Percentiles rank a stretch among this genome's conserved stretches.
Evolutionary conservation across 331 rosid genomes (phyloP).

Genomic region (Pyracantha coccinea): DNA sequence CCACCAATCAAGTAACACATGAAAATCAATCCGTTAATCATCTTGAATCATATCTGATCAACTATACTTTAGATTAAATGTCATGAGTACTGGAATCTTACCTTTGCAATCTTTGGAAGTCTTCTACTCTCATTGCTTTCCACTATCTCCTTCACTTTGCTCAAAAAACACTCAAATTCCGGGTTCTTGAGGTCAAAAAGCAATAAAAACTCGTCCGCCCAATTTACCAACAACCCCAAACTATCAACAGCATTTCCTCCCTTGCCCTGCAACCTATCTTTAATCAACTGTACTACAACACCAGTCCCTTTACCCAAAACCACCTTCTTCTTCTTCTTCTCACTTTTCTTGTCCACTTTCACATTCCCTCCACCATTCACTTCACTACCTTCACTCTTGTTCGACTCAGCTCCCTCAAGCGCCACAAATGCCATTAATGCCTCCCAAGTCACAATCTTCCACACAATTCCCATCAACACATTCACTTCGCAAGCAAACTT

Average conservation of each 20-base stretch:
- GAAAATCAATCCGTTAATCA: not conserved
- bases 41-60: not conserved
- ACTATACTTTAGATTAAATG: not conserved
- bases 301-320: slow-evolving; percentile 70
- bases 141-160: slow-evolving; percentile 60
- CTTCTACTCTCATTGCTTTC: slow-evolving; percentile 95
- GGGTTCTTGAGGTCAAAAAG: slow-evolving; percentile 48
- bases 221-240: slow-evolving; percentile 34
- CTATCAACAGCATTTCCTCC: slow-evolving; percentile 19
- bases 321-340: slow-evolving; percentile 65
- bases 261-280: slow-evolving; percentile 47
- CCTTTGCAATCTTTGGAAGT: slow-evolving; percentile 85
- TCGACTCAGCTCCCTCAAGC: slow-evolving; percentile 56
- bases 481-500: slow-evolving; percentile 50
- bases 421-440: slow-evolving; percentile 32
- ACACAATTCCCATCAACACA: slow-evolving; percentile 42
- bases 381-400: slow-evolving; percentile 24
- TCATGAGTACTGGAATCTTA: slow-evolving; percentile 8
- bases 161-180: slow-evolving; percentile 42
- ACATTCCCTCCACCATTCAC: slow-evolving; percentile 33
- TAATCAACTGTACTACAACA: slow-evolving; percentile 51
- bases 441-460: slow-evolving; percentile 81
- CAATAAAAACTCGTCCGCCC: slow-evolving; percentile 38
- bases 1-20: not conserved
- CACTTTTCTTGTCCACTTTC: slow-evolving; percentile 49